A percentile compares a stretch with the other conserved stretches of the same genome.
These are phyloP conservation scores for Plasmodium inui DNA, from an alignment of 169 alveolate genomes.

Conservation along the genomic window DNA sequence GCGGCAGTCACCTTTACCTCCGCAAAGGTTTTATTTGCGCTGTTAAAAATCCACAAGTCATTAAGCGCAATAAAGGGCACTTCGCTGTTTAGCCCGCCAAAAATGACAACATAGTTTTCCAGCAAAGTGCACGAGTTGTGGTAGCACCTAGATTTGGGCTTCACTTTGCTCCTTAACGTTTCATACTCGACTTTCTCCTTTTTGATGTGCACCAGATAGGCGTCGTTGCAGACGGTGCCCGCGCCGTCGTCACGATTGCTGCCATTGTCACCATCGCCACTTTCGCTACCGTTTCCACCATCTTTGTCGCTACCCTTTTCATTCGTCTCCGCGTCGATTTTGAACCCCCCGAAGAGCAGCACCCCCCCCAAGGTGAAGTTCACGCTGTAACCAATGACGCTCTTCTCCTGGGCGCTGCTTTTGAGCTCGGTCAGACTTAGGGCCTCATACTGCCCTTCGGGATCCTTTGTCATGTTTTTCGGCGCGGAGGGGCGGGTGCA, in stretches of 20 bases:
- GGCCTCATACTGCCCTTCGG: slow-evolving; percentile 39
- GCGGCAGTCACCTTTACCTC: slow-evolving; percentile 4
- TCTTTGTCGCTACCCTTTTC: background rate
- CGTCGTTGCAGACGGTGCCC: slow-evolving; percentile 40
- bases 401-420: slow-evolving; percentile 40
- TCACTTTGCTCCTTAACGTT: slow-evolving; percentile 19
- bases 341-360: slow-evolving; percentile 68
- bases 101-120: slow-evolving; percentile 54
- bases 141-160: slow-evolving; percentile 48
- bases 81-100: slow-evolving; percentile 65
- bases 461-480: slow-evolving; percentile 49
- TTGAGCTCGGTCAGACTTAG: slow-evolving; percentile 66
- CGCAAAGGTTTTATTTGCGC: slow-evolving; percentile 51
- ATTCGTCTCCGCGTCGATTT: slow-evolving; percentile 14
- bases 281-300: slow-evolving; percentile 2
- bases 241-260: background rate
- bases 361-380: slow-evolving; percentile 39
- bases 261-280: background rate
- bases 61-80: slow-evolving; percentile 57
- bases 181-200: slow-evolving; percentile 58
- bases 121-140: slow-evolving; percentile 53
- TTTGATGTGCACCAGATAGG: slow-evolving; percentile 46
- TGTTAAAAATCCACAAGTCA: slow-evolving; percentile 61
- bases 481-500: background rate
- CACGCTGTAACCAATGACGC: slow-evolving; percentile 54